Percentiles rank a stretch among this genome's conserved stretches.
These are phyloP conservation scores for Euphorbia pulcherrima DNA, from an alignment of 345 rosid species.

Conservation along the genomic window DNA sequence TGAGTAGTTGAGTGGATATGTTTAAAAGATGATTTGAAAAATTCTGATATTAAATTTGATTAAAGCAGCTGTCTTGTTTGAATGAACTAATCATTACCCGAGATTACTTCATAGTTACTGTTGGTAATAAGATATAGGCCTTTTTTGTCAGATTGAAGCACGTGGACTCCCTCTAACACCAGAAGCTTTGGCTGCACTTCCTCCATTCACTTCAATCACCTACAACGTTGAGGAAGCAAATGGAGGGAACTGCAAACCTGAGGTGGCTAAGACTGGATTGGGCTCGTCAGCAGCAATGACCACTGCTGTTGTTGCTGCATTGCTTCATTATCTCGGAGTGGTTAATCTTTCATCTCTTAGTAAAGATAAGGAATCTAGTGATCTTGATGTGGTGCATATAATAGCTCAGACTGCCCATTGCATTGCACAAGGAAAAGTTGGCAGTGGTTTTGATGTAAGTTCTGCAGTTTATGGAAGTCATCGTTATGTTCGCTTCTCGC, in stretches of 20 bases:
- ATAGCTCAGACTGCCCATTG: conserved; percentile 94
- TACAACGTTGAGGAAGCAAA: conserved; percentile 61
- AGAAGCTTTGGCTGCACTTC: conserved; percentile 66
- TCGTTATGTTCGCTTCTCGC: conserved; percentile 88
- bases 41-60: not conserved
- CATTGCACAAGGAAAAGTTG: conserved; percentile 96
- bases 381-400: conserved; percentile 72
- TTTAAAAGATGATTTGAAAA: not conserved
- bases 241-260: conserved; percentile 71
- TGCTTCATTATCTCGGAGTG: conserved; percentile 83
- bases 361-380: conserved; percentile 37
- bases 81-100: conserved; percentile 1
- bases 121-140: conserved; percentile 16
- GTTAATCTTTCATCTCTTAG: conserved; percentile 56
- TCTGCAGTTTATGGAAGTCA: conserved; percentile 98
- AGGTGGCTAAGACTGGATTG: conserved; percentile 97
- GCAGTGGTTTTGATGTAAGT: conserved; percentile 98
- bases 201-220: conserved; percentile 81
- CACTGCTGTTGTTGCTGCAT: conserved; percentile 83
- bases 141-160: conserved; percentile 63
- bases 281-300: conserved; percentile 99
- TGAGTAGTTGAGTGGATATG: not conserved
- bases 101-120: conserved; percentile 7
- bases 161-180: conserved; percentile 77
- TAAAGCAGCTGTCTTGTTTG: not conserved